Base-by-base conservation (phyloP, 805 yeast genomes). In the Starmerella vitae region DNA sequence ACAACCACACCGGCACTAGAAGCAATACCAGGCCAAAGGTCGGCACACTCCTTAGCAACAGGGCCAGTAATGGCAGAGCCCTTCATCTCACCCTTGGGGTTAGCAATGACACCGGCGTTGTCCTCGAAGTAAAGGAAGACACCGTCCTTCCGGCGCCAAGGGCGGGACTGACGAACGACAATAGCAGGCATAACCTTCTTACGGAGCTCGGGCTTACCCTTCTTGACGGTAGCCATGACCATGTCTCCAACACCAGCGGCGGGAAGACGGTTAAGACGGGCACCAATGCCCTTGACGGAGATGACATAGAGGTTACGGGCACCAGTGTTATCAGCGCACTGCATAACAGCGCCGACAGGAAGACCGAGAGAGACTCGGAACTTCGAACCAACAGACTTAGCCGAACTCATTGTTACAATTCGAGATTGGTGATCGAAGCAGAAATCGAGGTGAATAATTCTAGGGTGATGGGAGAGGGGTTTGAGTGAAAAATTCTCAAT, bases 131-230 rank as follows among this genome's bases (percentile, higher is more conserved):
- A 91, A 70, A 91, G 84, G 86, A 68, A 91, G 61, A 85, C 81
- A 81, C 99, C 99, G 66, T 91, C 99, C 78, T 79, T 88, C 81
- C 99, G 84, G 88, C 99, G 88, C 99, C 99, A 91, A 57, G 99
- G 85, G 77, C 86, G 88, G 56, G 98, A 72, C 76, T 91, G 99
- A 74, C 99, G 88, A 56, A 91, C 80, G 65, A 91, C 97, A 61
- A 91, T 84, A 62, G 98, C 98, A 70, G 96, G 98, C 95, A 93
- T 86, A 61, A 91, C 96, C 79, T 91, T 91, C 94, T 91, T 91
- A 80, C 99, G 86, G 69, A 91, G 84, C 74, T 91, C 99, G 69
- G 99, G 99, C 85, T 91, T 91, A 82, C 99, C 99, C 76, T 93
- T 91, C 84, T 91, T 91, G 68, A 91, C 99, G 62, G 99, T 91